Evolutionary conservation across 2,329 filamentous ascomycete genomes (phyloP).

Genomic region (Penicillium thymicola): DNA sequence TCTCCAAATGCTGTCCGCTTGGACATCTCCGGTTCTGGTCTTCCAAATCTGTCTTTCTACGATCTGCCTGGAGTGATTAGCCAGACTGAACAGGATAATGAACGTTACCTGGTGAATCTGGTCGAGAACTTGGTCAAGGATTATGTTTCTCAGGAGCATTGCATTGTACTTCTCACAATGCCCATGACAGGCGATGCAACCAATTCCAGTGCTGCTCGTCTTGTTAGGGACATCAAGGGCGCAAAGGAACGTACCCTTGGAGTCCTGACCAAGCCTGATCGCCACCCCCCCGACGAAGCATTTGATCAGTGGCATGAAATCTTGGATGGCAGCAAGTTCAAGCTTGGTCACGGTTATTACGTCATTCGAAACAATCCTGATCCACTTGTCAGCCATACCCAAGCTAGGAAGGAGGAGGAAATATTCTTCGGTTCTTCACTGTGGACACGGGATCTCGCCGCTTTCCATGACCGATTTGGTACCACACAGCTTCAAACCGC

Average conservation of each 20-base stretch:
- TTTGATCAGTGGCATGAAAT: conserved; percentile 62
- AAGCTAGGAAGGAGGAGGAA: conserved; percentile 50
- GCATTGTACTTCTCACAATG: conserved; percentile 73
- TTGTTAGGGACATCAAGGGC: conserved; percentile 55
- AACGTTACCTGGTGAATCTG: conserved; percentile 67
- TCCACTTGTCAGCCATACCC: conserved; percentile 41
- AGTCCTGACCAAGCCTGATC: conserved; percentile 82
- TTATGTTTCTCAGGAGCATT: conserved; percentile 67
- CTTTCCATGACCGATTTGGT: conserved; percentile 49
- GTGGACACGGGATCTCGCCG: conserved; percentile 46
- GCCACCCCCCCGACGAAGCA: conserved; percentile 53
- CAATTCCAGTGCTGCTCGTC: conserved; percentile 66
- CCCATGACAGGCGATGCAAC: conserved; percentile 76
- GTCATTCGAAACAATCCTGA: conserved; percentile 62
- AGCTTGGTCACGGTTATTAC: conserved; percentile 72
- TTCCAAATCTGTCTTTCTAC: conserved; percentile 76
- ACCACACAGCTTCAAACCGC: conserved; percentile 48
- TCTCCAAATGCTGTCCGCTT: conserved; percentile 78
- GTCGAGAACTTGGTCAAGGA: conserved; percentile 67
- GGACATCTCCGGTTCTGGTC: conserved; percentile 66
- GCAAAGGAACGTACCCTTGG: conserved; percentile 64
- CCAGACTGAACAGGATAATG: conserved; percentile 60
- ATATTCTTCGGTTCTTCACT: conserved; percentile 49
- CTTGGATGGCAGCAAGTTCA: conserved; percentile 59
- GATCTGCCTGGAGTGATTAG: conserved; percentile 82